Evolutionary conservation across 805 yeast species (phyloP).

Genomic region (Kodamaea restingae): DNA sequence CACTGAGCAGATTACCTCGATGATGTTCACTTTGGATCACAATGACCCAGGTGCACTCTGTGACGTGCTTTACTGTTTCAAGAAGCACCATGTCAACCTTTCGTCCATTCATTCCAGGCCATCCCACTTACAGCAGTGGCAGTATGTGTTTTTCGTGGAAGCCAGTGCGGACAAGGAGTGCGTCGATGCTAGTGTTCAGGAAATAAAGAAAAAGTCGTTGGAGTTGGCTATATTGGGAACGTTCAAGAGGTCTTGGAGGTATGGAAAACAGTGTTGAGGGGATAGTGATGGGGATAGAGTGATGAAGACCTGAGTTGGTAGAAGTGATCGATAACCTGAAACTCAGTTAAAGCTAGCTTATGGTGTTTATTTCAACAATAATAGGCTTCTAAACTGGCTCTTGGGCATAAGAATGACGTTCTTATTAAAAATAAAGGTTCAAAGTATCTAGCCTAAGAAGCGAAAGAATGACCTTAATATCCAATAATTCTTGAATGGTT

Average conservation of each 20-base stretch:
- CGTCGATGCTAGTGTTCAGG: constrained; percentile 34
- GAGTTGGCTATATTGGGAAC: constrained; percentile 59
- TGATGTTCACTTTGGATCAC: constrained; percentile 60
- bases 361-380: too few species aligned
- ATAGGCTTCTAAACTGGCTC: too few species aligned
- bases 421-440: too few species aligned
- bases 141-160: constrained; percentile 78
- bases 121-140: constrained; percentile 63
- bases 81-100: constrained; percentile 55
- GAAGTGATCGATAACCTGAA: too few species aligned
- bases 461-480: too few species aligned
- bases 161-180: constrained; percentile 37
- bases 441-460: too few species aligned
- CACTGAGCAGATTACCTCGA: constrained; percentile 41
- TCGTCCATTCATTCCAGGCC: constrained; percentile 78
- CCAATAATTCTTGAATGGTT: too few species aligned
- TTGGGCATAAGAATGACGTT: too few species aligned
- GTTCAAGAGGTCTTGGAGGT: constrained; percentile 39
- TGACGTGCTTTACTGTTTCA: constrained; percentile 56
- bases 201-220: constrained; percentile 42
- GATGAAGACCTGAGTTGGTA: too few species aligned
- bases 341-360: too few species aligned
- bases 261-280: too few species aligned
- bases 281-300: too few species aligned
- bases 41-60: constrained; percentile 75